Evolutionary conservation across 208 protist genomes (phyloP), one percentile per base, ranked within the genome.

Genomic region (Wallacemonas collosoma): DNA sequence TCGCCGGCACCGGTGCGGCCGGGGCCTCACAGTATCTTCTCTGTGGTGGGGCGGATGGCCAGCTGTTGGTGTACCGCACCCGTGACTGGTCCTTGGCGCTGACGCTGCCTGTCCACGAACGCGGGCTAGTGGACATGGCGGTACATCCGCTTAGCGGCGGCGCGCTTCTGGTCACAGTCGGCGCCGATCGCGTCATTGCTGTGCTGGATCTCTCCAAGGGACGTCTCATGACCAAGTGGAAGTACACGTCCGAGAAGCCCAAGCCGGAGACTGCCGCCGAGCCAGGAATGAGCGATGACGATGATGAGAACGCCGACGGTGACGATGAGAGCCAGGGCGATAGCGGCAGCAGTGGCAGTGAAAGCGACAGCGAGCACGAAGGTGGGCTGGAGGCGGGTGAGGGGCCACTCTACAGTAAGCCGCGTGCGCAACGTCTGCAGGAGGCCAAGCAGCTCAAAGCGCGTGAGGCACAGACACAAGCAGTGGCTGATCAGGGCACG

Each of bases 181-280:
- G 79, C 17, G 79, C 72, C 0, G 89, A 94, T 70, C 87, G 87
- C 71, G 40, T 72, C 35, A 77, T 94, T 3, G 85, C 85, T 0
- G 80, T 93, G 76, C 58, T 94, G 9, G 89, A 94, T 65, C 71
- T 94, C 6, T 36, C 73, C 11, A 82, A 75, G 48, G 83, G 76
- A 0, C 69, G 66, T 50, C 77, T 94, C 62, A 71, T 94, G 14
- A 92, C 86, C 40, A 94, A 94, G 78, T 94, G 89, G 89, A 86
- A 85, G 75, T 94, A 86, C 77, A 86, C 53, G 53, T 36, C 14
- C 1, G 53, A 58, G 26, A 58, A 36, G 53, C 9, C 53, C 11
- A 53, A 53, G 48, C 48, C 48, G 48, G 15, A n/a, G 48, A 69
- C 63, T 66, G 71, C 40, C 62, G 69, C 14, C 43, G 62, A 12